Conservation (phyloP, 805 yeast genomes). For the Candida broadrunensis region DNA sequence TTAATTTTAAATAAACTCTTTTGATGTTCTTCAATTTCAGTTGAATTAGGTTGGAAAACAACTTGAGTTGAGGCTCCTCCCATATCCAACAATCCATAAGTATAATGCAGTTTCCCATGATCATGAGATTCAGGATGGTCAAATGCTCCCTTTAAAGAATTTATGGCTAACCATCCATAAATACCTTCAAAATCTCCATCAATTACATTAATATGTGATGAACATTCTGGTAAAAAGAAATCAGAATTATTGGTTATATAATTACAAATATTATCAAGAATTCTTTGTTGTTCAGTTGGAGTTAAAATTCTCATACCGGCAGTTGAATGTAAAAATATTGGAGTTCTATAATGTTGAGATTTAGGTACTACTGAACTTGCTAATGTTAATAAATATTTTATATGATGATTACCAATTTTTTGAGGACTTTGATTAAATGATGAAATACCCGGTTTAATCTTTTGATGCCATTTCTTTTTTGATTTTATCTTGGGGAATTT, state of each 20-base stretch:
- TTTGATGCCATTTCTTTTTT: conserved; percentile 46
- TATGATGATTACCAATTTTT: conserved; percentile 50
- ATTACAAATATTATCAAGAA: conserved; percentile 47
- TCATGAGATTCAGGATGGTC: conserved; percentile 32
- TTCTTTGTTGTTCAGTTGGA: conserved; percentile 47
- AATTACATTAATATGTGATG: conserved; percentile 54
- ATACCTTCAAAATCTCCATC: conserved; percentile 67
- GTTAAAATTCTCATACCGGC: conserved; percentile 63
- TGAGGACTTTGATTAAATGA: conserved; percentile 46
- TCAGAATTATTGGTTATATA: conserved; percentile 46
- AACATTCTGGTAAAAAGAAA: conserved; percentile 61
- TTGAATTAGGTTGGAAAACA: conserved; percentile 55
- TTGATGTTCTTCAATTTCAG: conserved; percentile 42
- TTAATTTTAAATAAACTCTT: conserved; percentile 45
- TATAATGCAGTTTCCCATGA: conserved; percentile 43
- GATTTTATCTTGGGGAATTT: conserved; percentile 29
- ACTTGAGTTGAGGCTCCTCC: conserved; percentile 69
- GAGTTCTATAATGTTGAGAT: conserved; percentile 60
- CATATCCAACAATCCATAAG: conserved; percentile 60
- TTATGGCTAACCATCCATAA: conserved; percentile 65
- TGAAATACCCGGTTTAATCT: conserved; percentile 58
- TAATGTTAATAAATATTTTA: conserved; percentile 45
- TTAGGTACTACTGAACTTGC: conserved; percentile 54
- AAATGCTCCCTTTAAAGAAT: conserved; percentile 50
- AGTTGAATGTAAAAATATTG: conserved; percentile 66